These are phyloP conservation scores for Rutstroemia sp. DNA, from an alignment of 2,329 filamentous ascomycete genomes.

Conservation along the genomic window DNA sequence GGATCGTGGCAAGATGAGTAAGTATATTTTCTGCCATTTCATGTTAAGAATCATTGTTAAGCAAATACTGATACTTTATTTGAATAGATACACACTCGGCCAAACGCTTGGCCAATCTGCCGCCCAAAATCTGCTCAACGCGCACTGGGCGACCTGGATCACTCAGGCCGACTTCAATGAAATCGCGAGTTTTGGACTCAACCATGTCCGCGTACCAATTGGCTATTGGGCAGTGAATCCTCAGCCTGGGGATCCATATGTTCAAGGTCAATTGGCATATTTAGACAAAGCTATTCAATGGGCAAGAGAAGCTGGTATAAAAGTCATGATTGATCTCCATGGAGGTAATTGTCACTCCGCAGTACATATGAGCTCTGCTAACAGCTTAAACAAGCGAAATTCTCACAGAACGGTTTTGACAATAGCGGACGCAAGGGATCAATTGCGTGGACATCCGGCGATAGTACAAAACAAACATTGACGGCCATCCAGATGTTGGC, in stretches of 20 bases:
- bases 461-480: conserved; percentile 33
- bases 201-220: conserved; percentile 57
- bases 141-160: conserved; percentile 53
- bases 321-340: conserved; percentile 62
- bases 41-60: background rate
- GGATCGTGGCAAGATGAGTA: conserved; percentile 26
- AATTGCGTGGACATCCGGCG: conserved; percentile 40
- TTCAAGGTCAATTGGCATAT: conserved; percentile 52
- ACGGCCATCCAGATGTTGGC: conserved; percentile 33
- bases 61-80: background rate
- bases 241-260: conserved; percentile 49
- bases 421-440: conserved; percentile 49
- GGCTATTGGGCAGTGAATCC: conserved; percentile 57
- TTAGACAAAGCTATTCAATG: conserved; percentile 51
- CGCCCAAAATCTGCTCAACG: conserved; percentile 37
- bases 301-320: conserved; percentile 50
- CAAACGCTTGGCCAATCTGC: conserved; percentile 40
- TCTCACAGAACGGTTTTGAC: conserved; percentile 57
- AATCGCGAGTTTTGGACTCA: conserved; percentile 42
- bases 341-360: conserved; percentile 40
- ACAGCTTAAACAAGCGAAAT: conserved; percentile 28
- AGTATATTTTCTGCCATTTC: conserved; percentile 4
- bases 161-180: conserved; percentile 35
- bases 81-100: conserved; percentile 25
- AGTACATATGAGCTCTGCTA: background rate